These are phyloP conservation scores for Cladobotryum mycophilum DNA, from an alignment of 2,329 filamentous ascomycete species.

Conservation along the genomic window DNA sequence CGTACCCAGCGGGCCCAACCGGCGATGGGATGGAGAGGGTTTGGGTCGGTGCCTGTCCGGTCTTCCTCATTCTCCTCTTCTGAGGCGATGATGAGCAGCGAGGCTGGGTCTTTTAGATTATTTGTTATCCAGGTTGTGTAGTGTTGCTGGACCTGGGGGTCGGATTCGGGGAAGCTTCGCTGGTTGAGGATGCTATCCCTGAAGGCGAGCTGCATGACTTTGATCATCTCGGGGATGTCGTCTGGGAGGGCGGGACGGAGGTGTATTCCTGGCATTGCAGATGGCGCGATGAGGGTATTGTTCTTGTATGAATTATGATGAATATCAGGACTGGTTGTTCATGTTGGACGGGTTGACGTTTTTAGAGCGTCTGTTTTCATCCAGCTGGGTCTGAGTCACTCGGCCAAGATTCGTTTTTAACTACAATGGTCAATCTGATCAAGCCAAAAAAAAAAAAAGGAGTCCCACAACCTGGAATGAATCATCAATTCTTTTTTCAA, in stretches of 20 bases:
- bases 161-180: conserved; percentile 23
- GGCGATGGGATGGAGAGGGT: conserved; percentile 15
- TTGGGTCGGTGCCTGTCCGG: neutral
- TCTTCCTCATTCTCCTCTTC: conserved; percentile 10
- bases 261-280: neutral
- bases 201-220: conserved; percentile 27
- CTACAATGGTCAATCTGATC: no score
- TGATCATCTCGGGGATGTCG: conserved; percentile 26
- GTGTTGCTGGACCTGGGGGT: conserved; percentile 17
- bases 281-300: neutral
- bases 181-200: conserved; percentile 23
- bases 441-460: no score
- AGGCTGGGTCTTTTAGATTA: conserved; percentile 22
- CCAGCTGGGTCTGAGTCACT: no score
- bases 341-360: no score
- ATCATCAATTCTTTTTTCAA: no score
- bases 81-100: conserved; percentile 25
- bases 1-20: conserved; percentile 31
- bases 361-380: no score
- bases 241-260: conserved; percentile 33
- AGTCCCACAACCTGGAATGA: no score
- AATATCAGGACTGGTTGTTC: no score
- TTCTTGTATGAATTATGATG: no score
- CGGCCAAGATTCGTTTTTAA: no score
- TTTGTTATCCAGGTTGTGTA: conserved; percentile 18